Evolutionary conservation across 1,284 basidiomycete species (phyloP).

Genomic region (Ceratobasidium papillatum): DNA sequence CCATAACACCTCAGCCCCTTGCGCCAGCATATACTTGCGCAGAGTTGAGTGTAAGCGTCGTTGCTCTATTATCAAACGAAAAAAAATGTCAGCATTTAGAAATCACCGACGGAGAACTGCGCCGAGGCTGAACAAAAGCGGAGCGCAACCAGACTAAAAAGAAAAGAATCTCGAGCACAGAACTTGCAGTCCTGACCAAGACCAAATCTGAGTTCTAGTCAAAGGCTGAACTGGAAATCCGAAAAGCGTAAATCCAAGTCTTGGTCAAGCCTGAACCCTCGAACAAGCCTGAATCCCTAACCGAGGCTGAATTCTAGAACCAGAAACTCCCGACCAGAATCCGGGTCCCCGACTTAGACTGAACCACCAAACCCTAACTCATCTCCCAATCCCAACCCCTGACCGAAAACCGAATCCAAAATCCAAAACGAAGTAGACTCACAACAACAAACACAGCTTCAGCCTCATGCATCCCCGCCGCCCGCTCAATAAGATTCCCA

Average conservation of each 20-base stretch:
- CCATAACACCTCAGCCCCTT: conserved; percentile 39
- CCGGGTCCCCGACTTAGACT: too few relatives aligned
- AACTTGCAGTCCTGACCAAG: too few relatives aligned
- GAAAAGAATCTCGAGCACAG: too few relatives aligned
- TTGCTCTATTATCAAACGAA: not conserved
- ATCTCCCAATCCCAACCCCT: not conserved
- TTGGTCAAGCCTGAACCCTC: too few relatives aligned
- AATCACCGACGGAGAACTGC: not conserved
- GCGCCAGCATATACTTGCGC: conserved; percentile 31
- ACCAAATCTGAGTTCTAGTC: too few relatives aligned
- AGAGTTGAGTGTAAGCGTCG: conserved; percentile 27
- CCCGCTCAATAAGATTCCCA: conserved; percentile 19
- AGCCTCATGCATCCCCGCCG: conserved; percentile 26
- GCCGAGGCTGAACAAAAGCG: too few relatives aligned
- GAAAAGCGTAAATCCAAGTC: too few relatives aligned
- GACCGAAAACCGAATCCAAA: not conserved
- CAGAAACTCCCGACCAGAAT: too few relatives aligned
- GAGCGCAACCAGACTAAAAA: too few relatives aligned
- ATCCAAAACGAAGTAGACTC: not conserved
- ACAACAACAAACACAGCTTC: conserved; percentile 21
- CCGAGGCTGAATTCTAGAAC: too few relatives aligned
- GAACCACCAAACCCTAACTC: not conserved
- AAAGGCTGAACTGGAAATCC: too few relatives aligned
- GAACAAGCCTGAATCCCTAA: too few relatives aligned
- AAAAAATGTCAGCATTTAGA: not conserved